A percentile compares a stretch with the other conserved stretches of the same genome.
Evolutionary conservation across 768 basidiomycete species (phyloP).

Genomic region (Sporobolomyces roseus): DNA sequence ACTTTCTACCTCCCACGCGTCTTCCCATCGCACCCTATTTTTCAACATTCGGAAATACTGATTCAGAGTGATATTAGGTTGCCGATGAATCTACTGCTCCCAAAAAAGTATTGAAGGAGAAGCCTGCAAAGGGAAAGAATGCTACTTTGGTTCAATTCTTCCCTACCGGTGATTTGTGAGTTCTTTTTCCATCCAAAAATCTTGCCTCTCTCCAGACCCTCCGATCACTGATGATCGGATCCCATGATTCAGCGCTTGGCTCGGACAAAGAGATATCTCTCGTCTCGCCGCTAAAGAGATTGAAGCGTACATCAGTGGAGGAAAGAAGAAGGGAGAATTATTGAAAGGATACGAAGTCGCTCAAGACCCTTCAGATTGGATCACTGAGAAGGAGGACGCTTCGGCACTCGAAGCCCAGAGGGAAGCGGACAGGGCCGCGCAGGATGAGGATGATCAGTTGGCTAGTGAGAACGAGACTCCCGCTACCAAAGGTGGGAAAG

Average conservation of each 20-base stretch:
- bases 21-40: too few relatives aligned
- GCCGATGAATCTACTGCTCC: constrained; percentile 70
- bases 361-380: constrained; percentile 67
- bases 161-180: constrained; percentile 89
- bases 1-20: neutral
- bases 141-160: constrained; percentile 79
- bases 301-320: constrained; percentile 72
- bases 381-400: constrained; percentile 51
- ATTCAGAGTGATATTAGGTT: constrained; percentile 55
- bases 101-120: constrained; percentile 61
- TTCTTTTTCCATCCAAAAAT: constrained; percentile 39
- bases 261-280: constrained; percentile 76
- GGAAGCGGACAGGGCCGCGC: constrained; percentile 35
- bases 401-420: constrained; percentile 55
- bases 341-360: constrained; percentile 65
- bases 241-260: constrained; percentile 65
- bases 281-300: constrained; percentile 65
- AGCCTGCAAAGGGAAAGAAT: constrained; percentile 68
- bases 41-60: too few relatives aligned
- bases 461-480: neutral
- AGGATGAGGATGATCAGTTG: constrained; percentile 24
- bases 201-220: neutral
- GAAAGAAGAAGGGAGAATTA: constrained; percentile 69
- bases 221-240: neutral
- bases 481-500: constrained; percentile 8